phyloP scores from a whole-genome alignment of 192 early-diverging fungal genomes.

The Podila epigama region DNA sequence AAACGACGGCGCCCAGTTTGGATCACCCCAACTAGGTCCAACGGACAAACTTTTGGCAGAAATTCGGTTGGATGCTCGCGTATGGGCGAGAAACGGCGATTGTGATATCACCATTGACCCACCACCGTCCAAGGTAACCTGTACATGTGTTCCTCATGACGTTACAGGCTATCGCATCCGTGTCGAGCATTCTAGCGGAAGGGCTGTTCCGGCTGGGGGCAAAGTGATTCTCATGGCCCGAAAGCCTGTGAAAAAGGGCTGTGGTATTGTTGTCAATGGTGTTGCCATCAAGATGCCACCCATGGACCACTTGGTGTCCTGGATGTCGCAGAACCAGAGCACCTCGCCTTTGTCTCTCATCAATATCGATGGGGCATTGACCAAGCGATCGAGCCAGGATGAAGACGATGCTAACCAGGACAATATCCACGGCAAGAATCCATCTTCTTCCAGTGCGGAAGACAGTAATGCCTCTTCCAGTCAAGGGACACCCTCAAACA shows the following conservation, averaged over 20 bases:
- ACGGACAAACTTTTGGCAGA: conserved; percentile 44
- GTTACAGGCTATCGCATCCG: conserved; percentile 50
- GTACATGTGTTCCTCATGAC: conserved; percentile 44
- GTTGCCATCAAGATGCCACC: conserved; percentile 35
- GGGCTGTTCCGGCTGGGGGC: conserved; percentile 52
- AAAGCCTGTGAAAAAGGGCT: conserved; percentile 37
- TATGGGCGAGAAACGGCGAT: conserved; percentile 39
- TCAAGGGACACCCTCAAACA: not conserved
- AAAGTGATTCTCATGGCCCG: conserved; percentile 53
- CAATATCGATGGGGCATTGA: conserved; percentile 23
- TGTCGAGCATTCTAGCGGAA: conserved; percentile 53
- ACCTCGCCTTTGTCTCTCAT: conserved; percentile 4
- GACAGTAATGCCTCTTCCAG: not conserved
- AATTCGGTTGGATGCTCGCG: conserved; percentile 49
- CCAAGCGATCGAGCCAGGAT: conserved; percentile 13
- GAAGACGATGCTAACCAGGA: conserved; percentile 6
- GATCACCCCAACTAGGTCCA: conserved; percentile 25
- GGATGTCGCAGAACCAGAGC: conserved; percentile 13
- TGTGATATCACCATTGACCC: conserved; percentile 57
- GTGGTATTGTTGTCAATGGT: conserved; percentile 37
- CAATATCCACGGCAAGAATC: not conserved
- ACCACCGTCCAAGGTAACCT: conserved; percentile 52
- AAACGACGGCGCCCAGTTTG: not conserved
- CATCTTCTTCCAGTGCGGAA: not conserved
- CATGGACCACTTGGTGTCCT: conserved; percentile 34